A percentile compares a stretch with the other conserved stretches of the same genome.
Evolutionary conservation across 1,284 basidiomycete species (phyloP).

Genomic region (Ceratobasidium sp.): DNA sequence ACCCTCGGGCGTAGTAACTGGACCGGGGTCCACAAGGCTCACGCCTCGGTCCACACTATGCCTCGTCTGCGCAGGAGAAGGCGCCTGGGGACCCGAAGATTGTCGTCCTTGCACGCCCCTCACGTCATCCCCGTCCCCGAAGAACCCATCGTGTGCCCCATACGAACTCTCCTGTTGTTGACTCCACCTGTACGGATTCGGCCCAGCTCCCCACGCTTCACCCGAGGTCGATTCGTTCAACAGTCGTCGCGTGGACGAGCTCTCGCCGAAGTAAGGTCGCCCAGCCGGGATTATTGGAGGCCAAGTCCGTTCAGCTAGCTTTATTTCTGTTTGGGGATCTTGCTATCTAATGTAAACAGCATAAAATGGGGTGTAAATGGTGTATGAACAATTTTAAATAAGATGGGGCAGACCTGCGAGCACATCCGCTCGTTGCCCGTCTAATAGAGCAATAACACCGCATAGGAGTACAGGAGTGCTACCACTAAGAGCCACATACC

Average conservation of each 20-base stretch:
- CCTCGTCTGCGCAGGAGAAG: background rate
- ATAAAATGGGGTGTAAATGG: too few species aligned
- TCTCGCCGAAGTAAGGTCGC: slow-evolving; percentile 20
- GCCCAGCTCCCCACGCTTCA: slow-evolving; percentile 34
- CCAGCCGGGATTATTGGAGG: too few species aligned
- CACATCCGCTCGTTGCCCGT: too few species aligned
- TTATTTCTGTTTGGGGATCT: too few species aligned
- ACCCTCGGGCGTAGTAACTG: slow-evolving; percentile 21
- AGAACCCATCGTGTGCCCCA: slow-evolving; percentile 37
- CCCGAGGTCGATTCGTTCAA: slow-evolving; percentile 41
- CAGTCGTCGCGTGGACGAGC: slow-evolving; percentile 28
- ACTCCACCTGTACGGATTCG: slow-evolving; percentile 41
- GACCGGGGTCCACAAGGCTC: slow-evolving; percentile 32
- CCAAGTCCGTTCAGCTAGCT: too few species aligned
- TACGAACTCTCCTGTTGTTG: slow-evolving; percentile 19
- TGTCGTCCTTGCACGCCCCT: slow-evolving; percentile 4
- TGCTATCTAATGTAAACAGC: too few species aligned
- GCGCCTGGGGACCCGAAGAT: slow-evolving; percentile 1
- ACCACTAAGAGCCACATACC: too few species aligned
- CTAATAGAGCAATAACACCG: too few species aligned
- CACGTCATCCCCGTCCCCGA: slow-evolving; percentile 5
- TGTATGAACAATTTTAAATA: too few species aligned
- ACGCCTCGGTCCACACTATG: slow-evolving; percentile 30
- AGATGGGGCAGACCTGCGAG: too few species aligned
- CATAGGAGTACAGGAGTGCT: too few species aligned